Conservation (phyloP, 1,284 basidiomycete species). For the Cystobasidium sp. region DNA sequence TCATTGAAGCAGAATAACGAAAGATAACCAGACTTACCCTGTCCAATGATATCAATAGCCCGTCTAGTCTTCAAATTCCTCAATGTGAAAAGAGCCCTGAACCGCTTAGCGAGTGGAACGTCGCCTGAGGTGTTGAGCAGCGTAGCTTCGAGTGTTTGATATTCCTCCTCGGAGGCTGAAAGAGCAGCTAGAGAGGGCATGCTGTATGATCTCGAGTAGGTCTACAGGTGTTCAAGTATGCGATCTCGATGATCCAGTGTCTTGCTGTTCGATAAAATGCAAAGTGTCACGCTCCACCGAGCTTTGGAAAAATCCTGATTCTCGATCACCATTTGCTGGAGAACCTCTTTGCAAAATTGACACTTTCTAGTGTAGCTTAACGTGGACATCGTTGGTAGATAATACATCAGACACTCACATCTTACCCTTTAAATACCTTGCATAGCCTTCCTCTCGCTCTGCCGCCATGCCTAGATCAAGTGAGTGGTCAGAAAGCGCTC, state of each 20-base stretch:
- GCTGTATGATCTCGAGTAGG: conserved; percentile 4
- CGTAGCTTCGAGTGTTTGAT: conserved; percentile 64
- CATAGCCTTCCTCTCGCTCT: conserved; percentile 12
- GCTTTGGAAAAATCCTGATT: no score
- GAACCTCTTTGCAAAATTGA: no score
- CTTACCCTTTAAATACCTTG: background rate
- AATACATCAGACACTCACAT: background rate
- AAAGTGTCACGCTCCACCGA: no score
- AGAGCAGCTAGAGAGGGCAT: conserved; percentile 49
- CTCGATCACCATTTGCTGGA: no score
- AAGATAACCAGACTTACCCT: conserved; percentile 64
- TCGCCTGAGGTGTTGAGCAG: conserved; percentile 76
- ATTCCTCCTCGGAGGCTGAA: conserved; percentile 58
- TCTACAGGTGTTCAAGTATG: background rate
- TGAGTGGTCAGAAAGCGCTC: background rate
- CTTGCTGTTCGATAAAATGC: background rate
- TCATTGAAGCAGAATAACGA: background rate
- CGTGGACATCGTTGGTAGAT: no score
- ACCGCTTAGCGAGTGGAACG: conserved; percentile 83
- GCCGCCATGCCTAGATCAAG: conserved; percentile 45
- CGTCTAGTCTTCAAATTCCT: conserved; percentile 68
- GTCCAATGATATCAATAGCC: conserved; percentile 81
- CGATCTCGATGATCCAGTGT: conserved; percentile 9
- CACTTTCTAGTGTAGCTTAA: no score
- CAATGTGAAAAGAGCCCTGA: conserved; percentile 89